Conservation (phyloP, 2,329 filamentous ascomycete species). For the Aureobasidium sp. region DNA sequence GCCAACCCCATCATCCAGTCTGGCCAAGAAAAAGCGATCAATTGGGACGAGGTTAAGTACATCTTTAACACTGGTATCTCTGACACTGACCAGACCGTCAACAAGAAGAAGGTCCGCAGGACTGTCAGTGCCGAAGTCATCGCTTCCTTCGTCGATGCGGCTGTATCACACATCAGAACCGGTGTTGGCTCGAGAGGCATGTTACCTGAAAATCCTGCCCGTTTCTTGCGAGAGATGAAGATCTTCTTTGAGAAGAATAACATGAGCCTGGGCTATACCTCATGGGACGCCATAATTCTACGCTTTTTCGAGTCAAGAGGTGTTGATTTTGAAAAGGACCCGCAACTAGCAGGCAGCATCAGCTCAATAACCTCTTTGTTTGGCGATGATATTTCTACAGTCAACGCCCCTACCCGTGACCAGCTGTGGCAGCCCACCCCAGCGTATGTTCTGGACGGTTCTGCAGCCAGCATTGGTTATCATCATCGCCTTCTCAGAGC, state of each 20-base stretch:
- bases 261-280: constrained; percentile 35
- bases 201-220: constrained; percentile 29
- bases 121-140: constrained; percentile 55
- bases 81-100: not conserved
- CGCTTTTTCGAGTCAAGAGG: constrained; percentile 46
- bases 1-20: constrained; percentile 25
- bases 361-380: constrained; percentile 35
- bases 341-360: constrained; percentile 27
- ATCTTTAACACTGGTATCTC: constrained; percentile 23
- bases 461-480: constrained; percentile 35
- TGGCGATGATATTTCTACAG: constrained; percentile 33
- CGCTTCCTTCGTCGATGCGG: constrained; percentile 47
- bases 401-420: constrained; percentile 26
- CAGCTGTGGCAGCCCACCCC: constrained; percentile 23
- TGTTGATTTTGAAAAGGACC: constrained; percentile 39
- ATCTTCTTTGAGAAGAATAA: constrained; percentile 31
- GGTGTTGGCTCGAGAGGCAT: constrained; percentile 37
- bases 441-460: constrained; percentile 39
- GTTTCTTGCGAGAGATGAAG: constrained; percentile 32
- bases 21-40: constrained; percentile 22
- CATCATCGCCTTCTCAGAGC: constrained; percentile 37
- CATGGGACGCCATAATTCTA: constrained; percentile 42
- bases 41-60: constrained; percentile 27
- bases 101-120: constrained; percentile 26
- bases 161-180: constrained; percentile 40